Percentiles rank a stretch among this genome's conserved stretches.
These are phyloP conservation scores for Salix caprea DNA, from an alignment of 345 rosid genomes.

Conservation along the genomic window DNA sequence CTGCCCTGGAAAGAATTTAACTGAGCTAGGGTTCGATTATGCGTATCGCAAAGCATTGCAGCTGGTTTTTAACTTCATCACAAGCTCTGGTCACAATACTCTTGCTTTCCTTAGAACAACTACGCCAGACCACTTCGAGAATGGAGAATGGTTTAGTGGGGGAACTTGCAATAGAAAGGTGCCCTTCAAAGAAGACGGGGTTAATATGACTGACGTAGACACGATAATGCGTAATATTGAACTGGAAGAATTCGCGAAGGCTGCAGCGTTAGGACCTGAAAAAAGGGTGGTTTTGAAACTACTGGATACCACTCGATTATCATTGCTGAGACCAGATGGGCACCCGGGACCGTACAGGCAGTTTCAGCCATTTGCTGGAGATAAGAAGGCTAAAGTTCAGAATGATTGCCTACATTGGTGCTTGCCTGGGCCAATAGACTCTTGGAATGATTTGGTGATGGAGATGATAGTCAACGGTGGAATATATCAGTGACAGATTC, in stretches of 20 bases:
- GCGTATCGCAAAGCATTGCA: slow-evolving; percentile 36
- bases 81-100: slow-evolving; percentile 21
- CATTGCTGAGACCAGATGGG: slow-evolving; percentile 33
- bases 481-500: background rate
- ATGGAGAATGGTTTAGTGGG: slow-evolving; percentile 44
- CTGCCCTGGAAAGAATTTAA: slow-evolving; percentile 26
- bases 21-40: slow-evolving; percentile 29
- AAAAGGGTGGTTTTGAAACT: slow-evolving; percentile 21
- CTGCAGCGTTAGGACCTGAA: slow-evolving; percentile 12
- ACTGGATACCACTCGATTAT: slow-evolving; percentile 29
- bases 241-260: slow-evolving; percentile 36
- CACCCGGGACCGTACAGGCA: slow-evolving; percentile 32
- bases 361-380: slow-evolving; percentile 22
- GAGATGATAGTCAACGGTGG: slow-evolving; percentile 14
- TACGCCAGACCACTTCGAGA: slow-evolving; percentile 50
- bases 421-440: slow-evolving; percentile 43
- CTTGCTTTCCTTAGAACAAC: slow-evolving; percentile 36
- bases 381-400: slow-evolving; percentile 21
- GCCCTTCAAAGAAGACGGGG: slow-evolving; percentile 27
- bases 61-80: slow-evolving; percentile 23
- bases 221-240: slow-evolving; percentile 27
- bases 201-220: slow-evolving; percentile 16
- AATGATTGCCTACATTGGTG: slow-evolving; percentile 44
- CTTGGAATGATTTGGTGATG: slow-evolving; percentile 43
- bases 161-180: slow-evolving; percentile 40